phyloP scores from a whole-genome alignment of 2,329 filamentous ascomycete genomes.

The Xylariaceae sp. region DNA sequence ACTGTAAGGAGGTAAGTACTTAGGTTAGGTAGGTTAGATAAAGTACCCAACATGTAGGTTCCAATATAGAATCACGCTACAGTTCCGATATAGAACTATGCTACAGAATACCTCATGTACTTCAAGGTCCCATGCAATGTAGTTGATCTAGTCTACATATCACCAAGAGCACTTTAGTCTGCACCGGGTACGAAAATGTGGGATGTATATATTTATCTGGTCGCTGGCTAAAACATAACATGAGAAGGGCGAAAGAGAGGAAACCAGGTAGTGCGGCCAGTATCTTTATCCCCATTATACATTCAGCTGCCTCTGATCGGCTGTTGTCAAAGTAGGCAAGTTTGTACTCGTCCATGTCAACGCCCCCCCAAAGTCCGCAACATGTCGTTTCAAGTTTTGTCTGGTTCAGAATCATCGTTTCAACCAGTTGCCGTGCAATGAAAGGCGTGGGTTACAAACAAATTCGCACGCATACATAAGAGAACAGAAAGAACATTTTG shows the following conservation, averaged over 20 bases:
- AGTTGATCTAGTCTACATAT: too few species aligned
- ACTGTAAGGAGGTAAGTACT: too few species aligned
- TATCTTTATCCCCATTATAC: constrained; percentile 4
- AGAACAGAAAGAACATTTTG: constrained; percentile 10
- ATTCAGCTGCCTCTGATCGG: constrained; percentile 23
- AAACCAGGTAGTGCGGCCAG: constrained; percentile 13
- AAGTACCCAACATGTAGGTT: too few species aligned
- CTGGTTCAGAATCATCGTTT: constrained; percentile 6
- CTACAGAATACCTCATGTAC: too few species aligned
- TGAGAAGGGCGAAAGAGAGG: constrained; percentile 9
- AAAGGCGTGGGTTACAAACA: too few species aligned
- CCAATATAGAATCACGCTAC: too few species aligned
- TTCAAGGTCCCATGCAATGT: too few species aligned
- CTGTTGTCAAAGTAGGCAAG: constrained; percentile 8
- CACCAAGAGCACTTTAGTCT: too few species aligned
- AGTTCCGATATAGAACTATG: too few species aligned
- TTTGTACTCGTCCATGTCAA: constrained; percentile 19
- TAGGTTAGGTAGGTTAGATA: too few species aligned
- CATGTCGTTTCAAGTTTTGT: constrained; percentile 24
- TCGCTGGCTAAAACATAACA: constrained; percentile 16
- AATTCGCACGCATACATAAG: constrained; percentile 9
- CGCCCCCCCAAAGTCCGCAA: too few species aligned
- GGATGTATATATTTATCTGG: constrained; percentile 4
- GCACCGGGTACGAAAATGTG: too few species aligned
- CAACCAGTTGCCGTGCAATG: constrained; percentile 13